Evolutionary conservation across 2,329 filamentous ascomycete genomes (phyloP), one percentile per base, ranked within the genome.

Genomic region (Fulvia fulva): DNA sequence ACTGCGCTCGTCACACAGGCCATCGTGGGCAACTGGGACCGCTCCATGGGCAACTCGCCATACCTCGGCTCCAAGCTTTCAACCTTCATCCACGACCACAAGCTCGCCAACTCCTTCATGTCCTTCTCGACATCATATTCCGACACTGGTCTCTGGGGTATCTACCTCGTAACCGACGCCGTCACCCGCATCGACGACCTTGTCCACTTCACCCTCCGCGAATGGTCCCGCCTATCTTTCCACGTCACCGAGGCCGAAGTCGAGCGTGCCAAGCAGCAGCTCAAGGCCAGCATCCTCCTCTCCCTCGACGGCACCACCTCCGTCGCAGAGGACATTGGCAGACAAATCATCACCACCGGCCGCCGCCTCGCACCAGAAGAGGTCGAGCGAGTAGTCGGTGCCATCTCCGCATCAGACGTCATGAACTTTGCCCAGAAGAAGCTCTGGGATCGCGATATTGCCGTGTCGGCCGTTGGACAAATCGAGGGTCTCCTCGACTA

Each of bases 91-190:
- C 90, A 95, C 83, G 87, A 96, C 80, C 86, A 97, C 80, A 88
- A 92, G 77, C 85, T 99, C 63, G 94, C 94, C 78, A 99, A 96
- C 83, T 97, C 92, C 86, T 99, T 97, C 85, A 99, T 99, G 95
- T 96, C 90, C 82, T 99, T 99, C 82, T 97, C 92, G 67, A 99
- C 94, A 68, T 96, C 91, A 83, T 99, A 99, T 82, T 97, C 92
- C 74, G 94, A 99, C 78, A 99, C 94, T 76, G 94, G 94, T 84
- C 90, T 99, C 69, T 99, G 94, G 94, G 94, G 94, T 81, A 97
- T 97, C 83, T 99, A 99, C 84, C 85, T 99, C 63, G 90, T 96
- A 70, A 91, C 90, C 72, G 92, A 97, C 79, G 89, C 94, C 80
- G 80, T 89, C 70, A 91, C 88, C 70, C 84, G 84, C 68, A 82